A percentile compares a stretch with the other conserved stretches of the same genome.
Conservation (phyloP, 1,284 basidiomycete genomes). For the Austropuccinia psidii region DNA sequence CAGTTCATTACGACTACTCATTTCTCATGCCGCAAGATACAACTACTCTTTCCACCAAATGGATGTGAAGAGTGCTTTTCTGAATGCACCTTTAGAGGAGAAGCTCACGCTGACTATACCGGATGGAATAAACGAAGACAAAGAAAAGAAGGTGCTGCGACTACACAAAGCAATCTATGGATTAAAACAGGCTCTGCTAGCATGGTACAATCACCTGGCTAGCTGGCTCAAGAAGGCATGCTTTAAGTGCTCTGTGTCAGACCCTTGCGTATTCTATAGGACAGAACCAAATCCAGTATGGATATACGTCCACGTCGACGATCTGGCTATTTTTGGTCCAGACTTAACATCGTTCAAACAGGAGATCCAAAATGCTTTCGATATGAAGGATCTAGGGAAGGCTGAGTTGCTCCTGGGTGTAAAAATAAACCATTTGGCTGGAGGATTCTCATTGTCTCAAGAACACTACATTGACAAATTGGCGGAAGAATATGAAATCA, state of each 20-base stretch:
- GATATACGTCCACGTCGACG: not conserved
- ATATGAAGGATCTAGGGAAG: not conserved
- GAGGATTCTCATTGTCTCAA: too few relatives aligned
- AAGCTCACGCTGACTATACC: too few relatives aligned
- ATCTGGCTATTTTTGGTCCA: not conserved
- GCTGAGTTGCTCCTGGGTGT: not conserved
- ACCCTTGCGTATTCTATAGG: not conserved
- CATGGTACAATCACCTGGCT: not conserved
- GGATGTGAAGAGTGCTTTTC: too few relatives aligned
- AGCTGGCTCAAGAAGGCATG: not conserved
- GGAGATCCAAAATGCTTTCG: not conserved
- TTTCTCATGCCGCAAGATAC: too few relatives aligned
- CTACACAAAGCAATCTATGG: slow-evolving; percentile 1
- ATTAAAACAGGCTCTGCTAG: not conserved
- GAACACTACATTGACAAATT: too few relatives aligned
- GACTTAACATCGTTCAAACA: not conserved
- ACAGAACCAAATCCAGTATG: not conserved
- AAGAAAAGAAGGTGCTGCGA: too few relatives aligned
- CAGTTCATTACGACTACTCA: too few relatives aligned
- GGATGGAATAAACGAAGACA: too few relatives aligned
- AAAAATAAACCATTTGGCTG: too few relatives aligned
- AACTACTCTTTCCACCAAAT: too few relatives aligned
- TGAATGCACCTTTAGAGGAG: too few relatives aligned
- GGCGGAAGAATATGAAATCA: too few relatives aligned
- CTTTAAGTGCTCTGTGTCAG: not conserved